Evolutionary conservation across 805 yeast species (phyloP), one percentile per base, ranked within the genome.

Genomic region (Sungouiella thailandica): DNA sequence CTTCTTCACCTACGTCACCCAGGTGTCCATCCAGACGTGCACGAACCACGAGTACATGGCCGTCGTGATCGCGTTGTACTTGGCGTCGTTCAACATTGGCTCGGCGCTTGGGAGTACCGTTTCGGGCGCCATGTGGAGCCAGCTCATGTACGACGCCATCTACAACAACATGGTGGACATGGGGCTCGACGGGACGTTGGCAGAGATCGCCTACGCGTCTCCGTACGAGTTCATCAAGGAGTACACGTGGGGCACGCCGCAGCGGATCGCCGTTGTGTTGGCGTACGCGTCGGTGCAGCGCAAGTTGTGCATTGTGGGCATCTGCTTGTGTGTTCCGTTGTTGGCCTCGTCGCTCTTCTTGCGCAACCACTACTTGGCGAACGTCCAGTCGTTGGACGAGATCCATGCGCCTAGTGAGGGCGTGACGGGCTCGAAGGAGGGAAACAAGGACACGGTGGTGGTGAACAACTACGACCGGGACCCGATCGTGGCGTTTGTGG

Each of bases 71-170:
- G 69, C 85, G 2, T 54, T 78, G 25, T 76, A 73, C 57, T 62
- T 76, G 44, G 66, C 86, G 2, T 53, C 72, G 15, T 79, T 78
- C 53, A 69, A 74, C 44, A 65, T 81, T 36, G 89, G 89, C 6
- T 55, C 75, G 9, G 83, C 84, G 4, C 46, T 80, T 31, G 88
- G 88, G 15, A 57, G 70, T 20, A 58, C 81, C 16, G 70, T 82
- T 16, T 69, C 84, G 14, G 87, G 86, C 44, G 85, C 86, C 19
- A 67, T 81, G 27, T 82, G 86, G 86, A 74, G 83, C 10, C 75
- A 78, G 43, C 50, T 65, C 12, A 60, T 82, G 47, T 81, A 76
- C 50, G 47, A 51, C 15, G 50, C 67, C 45, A 55, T 77, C 31
- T 36, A 47, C 20, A 55, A 60, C 29, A 47, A 68, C 34, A 49